Evolutionary conservation across 164 flowering plant genomes (phyloP), one percentile per base, ranked within the genome.

Genomic region (Aristolochia fimbriata): DNA sequence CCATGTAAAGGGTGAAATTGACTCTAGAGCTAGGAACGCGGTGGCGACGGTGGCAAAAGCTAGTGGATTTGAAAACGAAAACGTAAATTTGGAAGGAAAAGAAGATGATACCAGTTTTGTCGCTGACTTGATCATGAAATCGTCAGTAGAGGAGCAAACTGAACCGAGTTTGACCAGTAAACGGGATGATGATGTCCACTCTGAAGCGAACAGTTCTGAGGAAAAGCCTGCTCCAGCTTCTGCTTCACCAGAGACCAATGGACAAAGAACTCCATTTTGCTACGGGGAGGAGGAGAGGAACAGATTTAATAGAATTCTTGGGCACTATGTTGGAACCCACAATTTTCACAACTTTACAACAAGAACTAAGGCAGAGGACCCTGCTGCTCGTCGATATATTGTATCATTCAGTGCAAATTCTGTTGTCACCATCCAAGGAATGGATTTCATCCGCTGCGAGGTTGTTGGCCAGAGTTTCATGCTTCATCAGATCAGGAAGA

Each of bases 391-490:
- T 30, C 81, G 97, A 9, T 90, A 62, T 76, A 91, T 94, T 60
- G 19, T 94, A 33, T 94, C 97, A 0, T 94, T 94, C 59, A 73
- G 75, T 57, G 99, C 97, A 0, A 76, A 73, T 33, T 62, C 68
- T 8, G 64, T 67, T 1, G 80, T 94, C 16, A 73, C 53, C 19
- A 76, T 94, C 48, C 83, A 86, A 7, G 99, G 93, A 15, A 80
- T 90, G 27, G 99, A 94, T 16, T 94, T 94, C 76, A 80, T 94
- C 4, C 87, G 91, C 80, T 88, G 97, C 62, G 93, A 88, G 71
- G 96, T 94, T 51, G 76, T 94, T 55, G 97, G 99, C n/a, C 95
- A 94, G 78, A 94, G 99, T 71, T 94, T 91, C 78, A 88, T 94
- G 97, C 99, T 94, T 80, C 99, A 94, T 73, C 99, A 91, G 70